Base-by-base conservation (phyloP, 306 rosid genomes). In the Quercus variabilis region DNA sequence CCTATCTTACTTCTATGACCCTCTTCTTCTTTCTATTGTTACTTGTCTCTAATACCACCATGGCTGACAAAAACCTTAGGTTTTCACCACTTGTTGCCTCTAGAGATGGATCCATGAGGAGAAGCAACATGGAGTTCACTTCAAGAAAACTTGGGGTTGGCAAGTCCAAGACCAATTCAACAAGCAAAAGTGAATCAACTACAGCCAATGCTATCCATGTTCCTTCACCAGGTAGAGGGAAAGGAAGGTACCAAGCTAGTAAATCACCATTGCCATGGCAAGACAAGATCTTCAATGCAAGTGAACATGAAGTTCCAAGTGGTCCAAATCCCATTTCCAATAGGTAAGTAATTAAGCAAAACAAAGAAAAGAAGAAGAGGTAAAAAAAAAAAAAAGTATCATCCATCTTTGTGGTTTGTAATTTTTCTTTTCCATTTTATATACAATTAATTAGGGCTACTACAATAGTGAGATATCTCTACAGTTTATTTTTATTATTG, bases 281-380 rank as follows among this genome's bases (percentile, higher is more conserved):
- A 76, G 80, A 83, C 68, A 82, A 72, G 83, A 83, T 75, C 81
- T 90, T 88, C 84, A 86, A 82, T 78, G 90, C 79, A 1, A 79
- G 88, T 84, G 88, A 78, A 58, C 97, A 91, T 86, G 94, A 91
- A 86, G 97, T 93, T 12, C 98, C 98, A 41, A 93, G 98, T 81
- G 98, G 98, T 80, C 98, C 98, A 51, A 93, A 91, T 68, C 98
- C 97, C 74, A 93, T 91, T 82, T 93, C 98, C 74, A 93, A 91
- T 75, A 91, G 93, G 94, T 91, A 82, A 93, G 71, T 11, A 49
- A 49, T 49, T 49, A 35, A 23, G 71, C 51, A 60, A 76, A 76
- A 52, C 74, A 55, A 73, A 60, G 64, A 74, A 67, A 67, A 67
- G 71, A 73, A 52, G 31, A 33, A 41, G 76, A 69, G 54, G 51